A percentile compares a stretch with the other conserved stretches of the same genome.
These are phyloP conservation scores for Ogataea neopini DNA, from an alignment of 805 yeast genomes.

Conservation along the genomic window DNA sequence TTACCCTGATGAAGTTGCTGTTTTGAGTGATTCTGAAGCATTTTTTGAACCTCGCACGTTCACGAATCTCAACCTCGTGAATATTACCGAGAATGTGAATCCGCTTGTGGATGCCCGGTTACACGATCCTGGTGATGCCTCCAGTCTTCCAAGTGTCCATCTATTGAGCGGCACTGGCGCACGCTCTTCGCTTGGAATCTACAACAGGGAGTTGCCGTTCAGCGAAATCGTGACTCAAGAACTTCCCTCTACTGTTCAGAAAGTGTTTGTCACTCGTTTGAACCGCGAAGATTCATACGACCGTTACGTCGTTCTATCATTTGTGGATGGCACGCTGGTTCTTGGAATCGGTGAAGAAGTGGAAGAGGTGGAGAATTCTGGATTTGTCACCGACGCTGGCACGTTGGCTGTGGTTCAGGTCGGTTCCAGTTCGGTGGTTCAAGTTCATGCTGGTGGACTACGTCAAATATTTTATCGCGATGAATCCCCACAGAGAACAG, in stretches of 20 bases:
- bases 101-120: slow-evolving; percentile 53
- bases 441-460: slow-evolving; percentile 70
- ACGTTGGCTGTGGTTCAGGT: slow-evolving; percentile 73
- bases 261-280: slow-evolving; percentile 64
- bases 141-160: slow-evolving; percentile 42
- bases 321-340: slow-evolving; percentile 67
- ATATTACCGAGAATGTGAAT: slow-evolving; percentile 47
- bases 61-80: slow-evolving; percentile 61
- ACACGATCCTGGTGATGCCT: slow-evolving; percentile 32
- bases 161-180: slow-evolving; percentile 45
- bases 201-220: slow-evolving; percentile 60
- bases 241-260: slow-evolving; percentile 63
- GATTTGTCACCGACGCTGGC: slow-evolving; percentile 52
- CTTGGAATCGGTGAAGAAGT: slow-evolving; percentile 78
- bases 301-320: slow-evolving; percentile 64
- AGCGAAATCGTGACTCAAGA: slow-evolving; percentile 71
- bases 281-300: slow-evolving; percentile 49
- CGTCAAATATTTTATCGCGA: slow-evolving; percentile 48
- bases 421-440: slow-evolving; percentile 64
- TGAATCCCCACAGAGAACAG: slow-evolving; percentile 33
- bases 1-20: slow-evolving; percentile 37
- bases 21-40: slow-evolving; percentile 24
- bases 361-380: slow-evolving; percentile 65
- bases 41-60: slow-evolving; percentile 38
- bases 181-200: slow-evolving; percentile 47